Base-by-base conservation (phyloP, 805 yeast genomes). In the Candida nitratophila region DNA sequence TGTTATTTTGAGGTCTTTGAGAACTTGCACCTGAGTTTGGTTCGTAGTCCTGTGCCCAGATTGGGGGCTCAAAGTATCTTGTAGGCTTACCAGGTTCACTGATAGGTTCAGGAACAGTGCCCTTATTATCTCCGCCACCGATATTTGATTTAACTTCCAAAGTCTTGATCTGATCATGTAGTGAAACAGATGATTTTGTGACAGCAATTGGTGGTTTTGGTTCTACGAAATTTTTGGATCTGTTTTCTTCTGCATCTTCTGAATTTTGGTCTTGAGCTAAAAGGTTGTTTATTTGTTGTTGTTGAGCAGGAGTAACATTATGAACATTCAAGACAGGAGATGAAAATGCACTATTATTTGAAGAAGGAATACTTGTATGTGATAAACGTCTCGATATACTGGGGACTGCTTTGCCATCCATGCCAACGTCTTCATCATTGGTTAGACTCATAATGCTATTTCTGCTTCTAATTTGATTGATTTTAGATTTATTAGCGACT, bases 41-140 rank as follows among this genome's bases (percentile, higher is more conserved):
- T 39, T 71, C 64, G 81, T 84, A 86, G 53, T 79, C 83, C 49
- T 73, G 82, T 0, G 96, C 96, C 96, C 96, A 89, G 5, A 79
- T 70, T 4, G 96, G 96, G 3, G 85, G 85, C 39, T 65, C 69
- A 14, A 63, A 62, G 60, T 84, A 84, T 51, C 85, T 65, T 44
- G 63, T 74, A 2, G 93, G 90, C 61, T 82, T 81, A 3, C 51
- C 45, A 21, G 43, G 39, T 30, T 43, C 44, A 10, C 9, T 50
- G 50, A 8, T 44, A 49, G 14, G 41, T 22, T n/a, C 32, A 22
- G 31, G 37, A 26, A 31, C 37, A n/a, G n/a, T n/a, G 15, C n/a
- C 37, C 15, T 40, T 35, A 43, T 51, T 42, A 59, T 50, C 45
- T 52, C 50, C 44, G 55, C 50, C 37, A 34, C 9, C 17, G 63